Percentiles rank a stretch among this genome's conserved stretches.
Conservation (phyloP, 2,329 filamentous ascomycete species). For the Trichoderma sp. region DNA sequence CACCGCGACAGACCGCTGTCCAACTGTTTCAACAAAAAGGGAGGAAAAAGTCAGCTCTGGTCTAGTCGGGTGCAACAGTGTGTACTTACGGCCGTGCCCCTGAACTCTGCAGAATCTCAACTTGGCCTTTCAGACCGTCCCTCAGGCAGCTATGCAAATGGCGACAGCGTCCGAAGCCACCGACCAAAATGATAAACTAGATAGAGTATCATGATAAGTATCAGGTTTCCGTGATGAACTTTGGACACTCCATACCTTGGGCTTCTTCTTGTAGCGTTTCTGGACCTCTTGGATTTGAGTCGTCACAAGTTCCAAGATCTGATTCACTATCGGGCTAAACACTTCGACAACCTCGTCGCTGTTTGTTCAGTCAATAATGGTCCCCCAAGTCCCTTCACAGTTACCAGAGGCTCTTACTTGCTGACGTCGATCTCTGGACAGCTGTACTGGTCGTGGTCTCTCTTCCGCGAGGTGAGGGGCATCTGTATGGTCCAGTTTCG, state of each 20-base stretch:
- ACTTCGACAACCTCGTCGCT: no score
- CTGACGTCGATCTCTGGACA: not conserved
- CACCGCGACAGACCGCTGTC: conserved; percentile 43
- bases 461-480: conserved; percentile 25
- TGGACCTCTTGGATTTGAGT: conserved; percentile 34
- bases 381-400: not conserved
- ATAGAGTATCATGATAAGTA: no score
- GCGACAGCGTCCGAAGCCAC: conserved; percentile 43
- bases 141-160: conserved; percentile 37
- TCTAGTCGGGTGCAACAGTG: rapidly evolving
- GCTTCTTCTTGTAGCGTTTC: conserved; percentile 24
- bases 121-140: not conserved
- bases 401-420: conserved; percentile 16
- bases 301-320: conserved; percentile 33
- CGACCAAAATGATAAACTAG: conserved; percentile 44
- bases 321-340: no score
- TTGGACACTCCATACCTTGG: conserved; percentile 35
- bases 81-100: conserved; percentile 42
- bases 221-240: not conserved
- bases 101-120: conserved; percentile 38
- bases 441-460: not conserved
- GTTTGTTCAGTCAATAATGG: not conserved
- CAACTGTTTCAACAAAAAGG: conserved; percentile 34
- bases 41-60: not conserved
- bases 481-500: conserved; percentile 31